Percentiles rank a stretch among this genome's conserved stretches.
Evolutionary conservation across 345 rosid genomes (phyloP).

Genomic region (Anacardium occidentale): DNA sequence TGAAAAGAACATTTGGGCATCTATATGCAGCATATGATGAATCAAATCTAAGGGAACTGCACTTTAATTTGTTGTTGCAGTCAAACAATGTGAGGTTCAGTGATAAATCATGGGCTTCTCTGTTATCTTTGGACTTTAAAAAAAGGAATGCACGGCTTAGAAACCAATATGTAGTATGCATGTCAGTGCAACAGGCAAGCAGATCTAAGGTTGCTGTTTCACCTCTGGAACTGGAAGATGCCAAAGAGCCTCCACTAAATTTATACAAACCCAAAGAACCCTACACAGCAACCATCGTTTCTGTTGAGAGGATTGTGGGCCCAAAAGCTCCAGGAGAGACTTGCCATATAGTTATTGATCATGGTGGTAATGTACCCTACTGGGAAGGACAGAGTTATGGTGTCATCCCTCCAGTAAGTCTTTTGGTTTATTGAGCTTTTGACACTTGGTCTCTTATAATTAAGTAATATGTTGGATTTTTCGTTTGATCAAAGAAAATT

Average conservation of each 20-base stretch:
- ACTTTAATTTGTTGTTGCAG: slow-evolving; percentile 46
- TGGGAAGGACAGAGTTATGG: slow-evolving; percentile 99
- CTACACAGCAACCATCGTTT: slow-evolving; percentile 83
- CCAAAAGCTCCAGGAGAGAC: slow-evolving; percentile 96
- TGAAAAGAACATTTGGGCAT: not conserved
- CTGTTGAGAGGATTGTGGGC: slow-evolving; percentile 92
- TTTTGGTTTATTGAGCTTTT: not conserved
- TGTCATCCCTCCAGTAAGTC: slow-evolving; percentile 96
- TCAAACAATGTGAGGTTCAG: slow-evolving; percentile 49
- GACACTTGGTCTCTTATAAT: not conserved
- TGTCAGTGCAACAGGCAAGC: slow-evolving; percentile 89
- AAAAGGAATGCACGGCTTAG: slow-evolving; percentile 34
- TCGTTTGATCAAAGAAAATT: not conserved
- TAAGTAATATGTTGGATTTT: not conserved
- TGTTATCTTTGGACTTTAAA: slow-evolving; percentile 42
- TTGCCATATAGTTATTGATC: slow-evolving; percentile 94
- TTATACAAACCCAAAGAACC: slow-evolving; percentile 83
- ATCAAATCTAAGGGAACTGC: slow-evolving; percentile 13
- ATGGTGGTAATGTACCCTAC: slow-evolving; percentile 88
- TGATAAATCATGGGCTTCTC: slow-evolving; percentile 52
- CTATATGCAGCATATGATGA: not conserved
- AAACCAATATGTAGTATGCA: slow-evolving; percentile 45
- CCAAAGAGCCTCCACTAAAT: slow-evolving; percentile 75
- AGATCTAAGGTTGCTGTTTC: slow-evolving; percentile 68
- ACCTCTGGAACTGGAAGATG: slow-evolving; percentile 72